These are phyloP conservation scores for Chaetomidium leptoderma DNA, from an alignment of 495 filamentous ascomycete genomes.

Conservation along the genomic window DNA sequence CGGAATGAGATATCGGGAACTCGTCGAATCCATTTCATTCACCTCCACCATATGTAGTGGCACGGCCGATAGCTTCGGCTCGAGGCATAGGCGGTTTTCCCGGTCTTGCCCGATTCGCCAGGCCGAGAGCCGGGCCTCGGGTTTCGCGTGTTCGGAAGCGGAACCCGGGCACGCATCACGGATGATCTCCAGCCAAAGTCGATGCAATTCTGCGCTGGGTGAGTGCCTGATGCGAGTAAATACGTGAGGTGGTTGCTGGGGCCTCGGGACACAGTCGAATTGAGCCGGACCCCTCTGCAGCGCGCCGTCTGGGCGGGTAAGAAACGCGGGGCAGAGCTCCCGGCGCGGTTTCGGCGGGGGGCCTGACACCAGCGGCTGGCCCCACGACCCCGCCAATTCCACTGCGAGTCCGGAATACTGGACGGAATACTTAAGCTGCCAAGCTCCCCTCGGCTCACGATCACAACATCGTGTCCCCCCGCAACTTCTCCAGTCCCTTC, in stretches of 20 bases:
- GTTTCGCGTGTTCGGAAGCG: constrained; percentile 19
- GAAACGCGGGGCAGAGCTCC: constrained; percentile 15
- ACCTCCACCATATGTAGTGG: neutral
- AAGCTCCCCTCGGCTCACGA: constrained; percentile 4
- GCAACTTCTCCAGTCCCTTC: neutral
- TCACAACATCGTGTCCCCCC: constrained; percentile 12
- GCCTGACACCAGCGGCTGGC: neutral
- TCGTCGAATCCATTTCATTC: neutral
- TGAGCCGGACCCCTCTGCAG: too few species aligned
- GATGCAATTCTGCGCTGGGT: too few species aligned
- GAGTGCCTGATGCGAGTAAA: too few species aligned
- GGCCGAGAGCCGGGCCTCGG: constrained; percentile 30
- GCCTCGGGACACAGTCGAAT: too few species aligned
- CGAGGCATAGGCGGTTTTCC: constrained; percentile 11
- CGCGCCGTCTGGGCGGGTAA: neutral
- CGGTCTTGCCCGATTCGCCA: constrained; percentile 25
- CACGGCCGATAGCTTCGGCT: constrained; percentile 12
- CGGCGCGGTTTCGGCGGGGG: neutral
- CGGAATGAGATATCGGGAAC: constrained; percentile 1
- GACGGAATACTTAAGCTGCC: constrained; percentile 3
- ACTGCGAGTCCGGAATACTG: too few species aligned
- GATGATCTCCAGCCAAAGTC: neutral
- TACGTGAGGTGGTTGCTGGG: too few species aligned
- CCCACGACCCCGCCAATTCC: constrained; percentile 14
- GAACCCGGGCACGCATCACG: neutral